These are phyloP conservation scores for Epichloe scottii DNA, from an alignment of 2,329 filamentous ascomycete genomes.

Conservation along the genomic window DNA sequence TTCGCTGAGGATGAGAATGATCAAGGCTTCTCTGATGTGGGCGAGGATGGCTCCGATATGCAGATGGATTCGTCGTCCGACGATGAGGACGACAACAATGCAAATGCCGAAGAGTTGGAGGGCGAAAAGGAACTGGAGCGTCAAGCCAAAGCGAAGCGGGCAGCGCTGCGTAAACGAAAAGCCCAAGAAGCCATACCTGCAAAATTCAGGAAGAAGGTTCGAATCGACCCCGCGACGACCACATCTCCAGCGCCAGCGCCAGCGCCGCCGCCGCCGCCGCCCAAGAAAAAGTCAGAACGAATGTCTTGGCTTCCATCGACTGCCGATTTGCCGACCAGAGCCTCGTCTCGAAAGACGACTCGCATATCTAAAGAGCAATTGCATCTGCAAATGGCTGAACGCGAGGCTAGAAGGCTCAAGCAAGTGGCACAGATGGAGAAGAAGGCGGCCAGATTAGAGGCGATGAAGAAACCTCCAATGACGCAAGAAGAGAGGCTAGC, in stretches of 20 bases:
- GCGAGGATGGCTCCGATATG: constrained; percentile 58
- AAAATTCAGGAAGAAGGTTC: constrained; percentile 62
- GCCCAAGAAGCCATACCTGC: constrained; percentile 61
- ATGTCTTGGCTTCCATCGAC: constrained; percentile 44
- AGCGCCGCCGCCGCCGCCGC: constrained; percentile 34
- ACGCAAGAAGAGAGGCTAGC: constrained; percentile 77
- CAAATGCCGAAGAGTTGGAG: constrained; percentile 54
- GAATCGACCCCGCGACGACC: constrained; percentile 45
- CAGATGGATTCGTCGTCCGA: constrained; percentile 78
- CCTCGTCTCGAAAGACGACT: constrained; percentile 45
- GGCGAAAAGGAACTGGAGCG: constrained; percentile 81
- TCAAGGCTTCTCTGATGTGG: constrained; percentile 56
- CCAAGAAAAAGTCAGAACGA: constrained; percentile 49
- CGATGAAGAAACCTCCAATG: constrained; percentile 65
- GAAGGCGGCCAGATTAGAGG: constrained; percentile 57
- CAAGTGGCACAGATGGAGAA: constrained; percentile 57
- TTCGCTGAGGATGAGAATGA: constrained; percentile 63
- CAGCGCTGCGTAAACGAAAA: constrained; percentile 66
- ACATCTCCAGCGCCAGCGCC: constrained; percentile 26
- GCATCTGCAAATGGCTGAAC: constrained; percentile 61
- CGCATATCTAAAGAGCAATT: constrained; percentile 47
- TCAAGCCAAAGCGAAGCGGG: constrained; percentile 55
- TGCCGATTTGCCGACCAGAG: constrained; percentile 43
- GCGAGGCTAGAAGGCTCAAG: constrained; percentile 57
- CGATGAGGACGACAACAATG: constrained; percentile 59